Conservation (phyloP, 805 yeast species). For the Candida verbasci region DNA sequence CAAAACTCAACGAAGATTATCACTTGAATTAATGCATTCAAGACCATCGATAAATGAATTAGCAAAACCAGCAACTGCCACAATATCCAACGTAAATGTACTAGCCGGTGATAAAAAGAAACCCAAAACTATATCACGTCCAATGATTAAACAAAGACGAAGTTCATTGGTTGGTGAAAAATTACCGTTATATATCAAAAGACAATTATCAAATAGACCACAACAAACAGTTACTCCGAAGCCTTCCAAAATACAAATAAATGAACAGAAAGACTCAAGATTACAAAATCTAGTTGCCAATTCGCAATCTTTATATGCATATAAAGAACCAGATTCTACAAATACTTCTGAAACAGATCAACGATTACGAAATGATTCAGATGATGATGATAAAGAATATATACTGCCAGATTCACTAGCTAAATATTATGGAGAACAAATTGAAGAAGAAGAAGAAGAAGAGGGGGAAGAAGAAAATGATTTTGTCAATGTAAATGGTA, state of each 20-base stretch:
- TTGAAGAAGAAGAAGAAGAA: slow-evolving; percentile 17
- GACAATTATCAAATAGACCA: slow-evolving; percentile 9
- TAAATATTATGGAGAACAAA: slow-evolving; percentile 20
- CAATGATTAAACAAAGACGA: slow-evolving; percentile 15
- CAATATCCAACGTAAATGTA: slow-evolving; percentile 30
- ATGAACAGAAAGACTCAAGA: slow-evolving; percentile 16
- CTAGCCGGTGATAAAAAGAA: slow-evolving; percentile 15
- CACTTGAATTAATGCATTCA: slow-evolving; percentile 25
- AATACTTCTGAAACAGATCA: slow-evolving; percentile 12
- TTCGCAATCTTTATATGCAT: slow-evolving; percentile 33
- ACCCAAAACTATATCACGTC: slow-evolving; percentile 1
- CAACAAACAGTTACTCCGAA: slow-evolving; percentile 4
- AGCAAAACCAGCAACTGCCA: slow-evolving; percentile 26
- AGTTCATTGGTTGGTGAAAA: slow-evolving; percentile 32
- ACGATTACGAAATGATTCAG: slow-evolving; percentile 11
- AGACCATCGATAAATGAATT: slow-evolving; percentile 12
- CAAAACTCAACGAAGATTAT: slow-evolving; percentile 19
- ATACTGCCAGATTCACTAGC: slow-evolving; percentile 39
- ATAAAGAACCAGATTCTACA: slow-evolving; percentile 14
- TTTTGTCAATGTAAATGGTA: slow-evolving; percentile 21
- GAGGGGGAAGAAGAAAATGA: slow-evolving; percentile 24
- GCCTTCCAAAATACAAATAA: slow-evolving; percentile 6
- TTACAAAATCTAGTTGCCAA: slow-evolving; percentile 30
- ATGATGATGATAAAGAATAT: slow-evolving; percentile 31
- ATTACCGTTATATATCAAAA: slow-evolving; percentile 31